Base-by-base conservation (phyloP, 2,329 filamentous ascomycete genomes). In the Fusarium sp. region DNA sequence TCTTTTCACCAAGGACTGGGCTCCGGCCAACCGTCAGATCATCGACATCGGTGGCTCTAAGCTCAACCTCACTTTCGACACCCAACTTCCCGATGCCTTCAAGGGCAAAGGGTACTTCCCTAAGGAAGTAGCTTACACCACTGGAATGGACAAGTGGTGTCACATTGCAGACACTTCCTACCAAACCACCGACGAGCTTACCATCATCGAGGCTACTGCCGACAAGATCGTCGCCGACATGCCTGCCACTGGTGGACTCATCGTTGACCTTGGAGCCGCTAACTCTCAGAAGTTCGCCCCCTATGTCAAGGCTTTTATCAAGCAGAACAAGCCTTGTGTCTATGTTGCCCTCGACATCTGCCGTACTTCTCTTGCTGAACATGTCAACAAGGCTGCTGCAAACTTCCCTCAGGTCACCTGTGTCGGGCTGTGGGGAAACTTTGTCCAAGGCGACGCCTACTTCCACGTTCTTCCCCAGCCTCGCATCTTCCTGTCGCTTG, bases 41-140 rank as follows among this genome's bases (percentile, higher is more conserved):
- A 45, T 71, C 41, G 70, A 73, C 37, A 67, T 72, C n/a, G 68
- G 66, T n/a, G 71, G 71, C 4, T 64, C 60, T 3, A 35, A 35
- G 3, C 50, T 72, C 4, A n/a, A 42, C 11, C 11, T 25, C 4
- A 58, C 42, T 0, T 66, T 70, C 4, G 53, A 70, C 5, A 5
- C 23, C 1, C 70, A 72, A 5, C 36, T 72, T 0, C 40, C 40
- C 0, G 17, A 41, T 4, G 70, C 71, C 2, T 71, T 73, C 15
- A 15, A 10, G 1, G 17, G 41, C 6, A 11, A 11, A 8, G 29
- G 29, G 5, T 62, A 67, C 39, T 72, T 74, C 27, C 71, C 72
- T 4, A 72, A 74, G 66, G 72, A 74, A 20, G 11, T 74, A 4
- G 71, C 68, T 4, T 74, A 74, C 45, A 70, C 60, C 1, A 21